phyloP scores from a whole-genome alignment of 2,329 filamentous ascomycete genomes.

The Aschersonia sp. region DNA sequence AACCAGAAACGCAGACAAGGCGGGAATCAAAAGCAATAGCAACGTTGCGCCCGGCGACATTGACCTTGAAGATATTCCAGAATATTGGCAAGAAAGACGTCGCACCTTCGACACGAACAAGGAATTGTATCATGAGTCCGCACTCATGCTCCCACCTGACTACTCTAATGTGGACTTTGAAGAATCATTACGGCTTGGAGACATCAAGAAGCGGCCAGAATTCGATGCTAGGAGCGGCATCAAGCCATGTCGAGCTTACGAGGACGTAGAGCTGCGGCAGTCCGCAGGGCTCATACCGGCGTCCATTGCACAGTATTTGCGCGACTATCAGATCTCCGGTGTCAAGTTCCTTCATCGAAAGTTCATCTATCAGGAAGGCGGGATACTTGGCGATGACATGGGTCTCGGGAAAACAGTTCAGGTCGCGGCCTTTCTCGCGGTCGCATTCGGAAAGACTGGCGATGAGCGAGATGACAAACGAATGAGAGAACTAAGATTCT shows the following conservation, averaged over 20 bases:
- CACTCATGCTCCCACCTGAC: slow-evolving; percentile 62
- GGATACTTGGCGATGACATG: slow-evolving; percentile 93
- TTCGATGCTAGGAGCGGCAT: slow-evolving; percentile 42
- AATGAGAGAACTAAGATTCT: slow-evolving; percentile 71
- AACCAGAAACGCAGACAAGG: slow-evolving; percentile 11
- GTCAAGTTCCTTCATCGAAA: slow-evolving; percentile 73
- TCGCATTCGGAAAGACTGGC: slow-evolving; percentile 85
- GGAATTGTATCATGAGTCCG: slow-evolving; percentile 47
- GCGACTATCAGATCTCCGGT: slow-evolving; percentile 82
- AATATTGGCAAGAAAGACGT: slow-evolving; percentile 58
- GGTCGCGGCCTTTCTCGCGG: slow-evolving; percentile 81
- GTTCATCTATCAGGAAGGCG: slow-evolving; percentile 84
- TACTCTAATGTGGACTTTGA: slow-evolving; percentile 64
- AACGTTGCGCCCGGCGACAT: slow-evolving; percentile 26
- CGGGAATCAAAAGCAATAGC: slow-evolving; percentile 12
- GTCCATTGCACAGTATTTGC: slow-evolving; percentile 78
- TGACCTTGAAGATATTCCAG: slow-evolving; percentile 48
- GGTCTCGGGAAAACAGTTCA: slow-evolving; percentile 94
- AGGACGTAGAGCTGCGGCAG: slow-evolving; percentile 59
- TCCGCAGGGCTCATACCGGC: slow-evolving; percentile 76
- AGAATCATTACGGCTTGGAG: slow-evolving; percentile 16
- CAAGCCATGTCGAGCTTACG: slow-evolving; percentile 54
- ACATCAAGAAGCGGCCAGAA: slow-evolving; percentile 52
- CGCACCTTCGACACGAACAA: slow-evolving; percentile 51
- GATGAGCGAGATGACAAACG: slow-evolving; percentile 75